A percentile compares a stretch with the other conserved stretches of the same genome.
phyloP scores from a whole-genome alignment of 1,139 yeast genomes.

The Blastobotrys buckinghamii region DNA sequence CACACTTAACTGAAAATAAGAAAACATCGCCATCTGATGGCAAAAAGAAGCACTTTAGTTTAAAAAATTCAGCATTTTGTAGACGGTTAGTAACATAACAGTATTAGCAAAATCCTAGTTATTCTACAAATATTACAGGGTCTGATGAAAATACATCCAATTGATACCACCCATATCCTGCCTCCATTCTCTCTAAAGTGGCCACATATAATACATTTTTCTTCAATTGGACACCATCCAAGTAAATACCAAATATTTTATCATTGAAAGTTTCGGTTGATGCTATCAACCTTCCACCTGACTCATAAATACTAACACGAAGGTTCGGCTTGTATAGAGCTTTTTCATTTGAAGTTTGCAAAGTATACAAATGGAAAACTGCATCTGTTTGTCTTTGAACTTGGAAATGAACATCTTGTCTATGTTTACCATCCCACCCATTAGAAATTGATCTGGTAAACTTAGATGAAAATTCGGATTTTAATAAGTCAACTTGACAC shows the following conservation, averaged over 20 bases:
- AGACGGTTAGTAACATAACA: no score
- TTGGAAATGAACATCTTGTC: constrained; percentile 11
- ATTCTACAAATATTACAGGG: constrained; percentile 1
- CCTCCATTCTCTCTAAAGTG: constrained; percentile 29
- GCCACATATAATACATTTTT: constrained; percentile 16
- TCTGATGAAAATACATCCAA: constrained; percentile 8
- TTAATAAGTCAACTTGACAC: constrained; percentile 18
- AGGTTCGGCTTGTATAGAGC: constrained; percentile 25
- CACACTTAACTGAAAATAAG: no score
- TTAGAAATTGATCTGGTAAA: constrained; percentile 18
- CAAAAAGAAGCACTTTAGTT: no score
- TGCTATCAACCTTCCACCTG: constrained; percentile 22
- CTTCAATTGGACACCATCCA: constrained; percentile 29
- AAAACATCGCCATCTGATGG: no score
- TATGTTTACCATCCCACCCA: constrained; percentile 18
- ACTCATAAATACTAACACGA: constrained; percentile 29
- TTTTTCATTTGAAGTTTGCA: background rate
- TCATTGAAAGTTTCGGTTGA: constrained; percentile 42
- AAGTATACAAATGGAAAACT: constrained; percentile 9
- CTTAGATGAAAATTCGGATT: constrained; percentile 23
- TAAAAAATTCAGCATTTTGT: no score
- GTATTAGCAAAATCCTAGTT: no score
- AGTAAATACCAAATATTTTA: constrained; percentile 41
- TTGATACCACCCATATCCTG: constrained; percentile 24
- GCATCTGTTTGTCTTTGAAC: constrained; percentile 13